Conservation (phyloP, 2,329 filamentous ascomycete species). For the Alternaria ventricosa region DNA sequence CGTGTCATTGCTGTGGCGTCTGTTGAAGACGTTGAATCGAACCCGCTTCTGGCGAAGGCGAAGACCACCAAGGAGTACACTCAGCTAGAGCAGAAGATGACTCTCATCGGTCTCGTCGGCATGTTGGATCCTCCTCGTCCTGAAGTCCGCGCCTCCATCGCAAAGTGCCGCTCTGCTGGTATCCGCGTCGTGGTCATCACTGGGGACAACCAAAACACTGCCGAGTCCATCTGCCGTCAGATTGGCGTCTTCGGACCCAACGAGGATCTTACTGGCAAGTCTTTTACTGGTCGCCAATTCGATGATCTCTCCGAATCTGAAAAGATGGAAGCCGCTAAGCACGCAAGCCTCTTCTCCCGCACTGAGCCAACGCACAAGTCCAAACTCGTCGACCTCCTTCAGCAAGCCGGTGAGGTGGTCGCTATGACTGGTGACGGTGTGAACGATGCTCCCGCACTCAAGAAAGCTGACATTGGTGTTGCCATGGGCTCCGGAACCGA, state of each 20-base stretch:
- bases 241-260: constrained; percentile 88
- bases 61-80: constrained; percentile 85
- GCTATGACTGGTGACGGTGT: constrained; percentile 99
- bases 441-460: constrained; percentile 95
- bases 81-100: constrained; percentile 91
- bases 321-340: constrained; percentile 83
- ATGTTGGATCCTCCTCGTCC: constrained; percentile 97
- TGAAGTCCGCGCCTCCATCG: constrained; percentile 85
- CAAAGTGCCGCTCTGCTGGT: constrained; percentile 88
- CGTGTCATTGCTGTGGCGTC: constrained; percentile 93
- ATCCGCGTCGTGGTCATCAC: constrained; percentile 98
- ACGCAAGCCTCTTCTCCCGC: constrained; percentile 90
- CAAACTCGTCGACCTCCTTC: constrained; percentile 95
- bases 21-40: constrained; percentile 74
- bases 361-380: constrained; percentile 97
- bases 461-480: constrained; percentile 98
- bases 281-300: constrained; percentile 93
- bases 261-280: constrained; percentile 89
- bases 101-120: constrained; percentile 87
- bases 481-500: constrained; percentile 99
- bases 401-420: constrained; percentile 90
- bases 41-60: constrained; percentile 74
- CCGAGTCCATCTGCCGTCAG: constrained; percentile 95
- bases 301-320: constrained; percentile 80
- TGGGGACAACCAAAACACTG: constrained; percentile 96